Base-by-base conservation (phyloP, 1,284 basidiomycete genomes). In the Mycosarcoma maydis region DNA sequence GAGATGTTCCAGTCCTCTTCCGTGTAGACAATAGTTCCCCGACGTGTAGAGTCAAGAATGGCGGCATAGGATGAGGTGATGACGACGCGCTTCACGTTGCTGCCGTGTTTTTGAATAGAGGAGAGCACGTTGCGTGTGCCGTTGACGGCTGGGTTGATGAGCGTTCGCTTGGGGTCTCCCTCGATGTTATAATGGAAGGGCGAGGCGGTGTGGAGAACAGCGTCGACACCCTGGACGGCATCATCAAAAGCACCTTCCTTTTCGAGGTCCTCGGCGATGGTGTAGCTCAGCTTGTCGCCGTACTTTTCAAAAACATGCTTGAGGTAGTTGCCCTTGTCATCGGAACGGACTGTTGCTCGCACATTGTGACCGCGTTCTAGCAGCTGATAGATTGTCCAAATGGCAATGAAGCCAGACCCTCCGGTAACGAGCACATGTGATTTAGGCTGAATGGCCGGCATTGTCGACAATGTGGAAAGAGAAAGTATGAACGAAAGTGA, bases 1-100 rank as follows among this genome's bases (percentile, higher is more conserved):
- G 84, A 83, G 8, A 86, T 79, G 83, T 92, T 90, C 90, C 90
- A 92, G 78, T 90, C 86, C n/a, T 76, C 58, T 68, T 88, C 71
- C 19, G 66, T 62, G 60, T 60, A 79, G n/a, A 54, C 51, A 19
- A 51, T 49, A 44, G 60, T 72, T 4, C 54, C 60, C 20, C 59
- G 46, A 7, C 77, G 56, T 30, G 57, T 53, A 3, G 81, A 61
- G 37, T 83, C 81, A 34, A 86, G 61, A 54, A 89, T 81, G 3
- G 88, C 82, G 0, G 86, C 87, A 38, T 83, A 84, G 0, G 89
- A 89, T 2, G 86, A 87, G 0, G 88, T 89, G 56, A 91, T 82
- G 45, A 92, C 87, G 37, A 92, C 84, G 2, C 90, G 77, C 50
- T 72, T 82, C 66, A 85, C 80, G n/a, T 61, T 68, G 44, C 69